Evolutionary conservation across 2,329 filamentous ascomycete species (phyloP), one percentile per base, ranked within the genome.

Genomic region (Aspergillus sp.): DNA sequence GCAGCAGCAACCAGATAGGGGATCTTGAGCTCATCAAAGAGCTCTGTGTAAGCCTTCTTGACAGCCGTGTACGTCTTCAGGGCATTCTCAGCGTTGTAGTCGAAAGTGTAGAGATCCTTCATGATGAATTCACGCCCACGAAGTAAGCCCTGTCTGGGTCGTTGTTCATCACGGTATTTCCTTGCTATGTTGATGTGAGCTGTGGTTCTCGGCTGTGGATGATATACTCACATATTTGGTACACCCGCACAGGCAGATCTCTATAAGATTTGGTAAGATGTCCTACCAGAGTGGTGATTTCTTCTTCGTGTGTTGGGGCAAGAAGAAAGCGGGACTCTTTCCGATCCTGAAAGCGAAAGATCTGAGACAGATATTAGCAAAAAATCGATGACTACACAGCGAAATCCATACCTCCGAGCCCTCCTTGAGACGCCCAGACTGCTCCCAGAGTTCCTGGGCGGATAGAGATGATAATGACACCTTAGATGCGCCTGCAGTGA

Each of bases 31-130:
- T 96, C 91, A 48, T 90, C 79, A 69, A 99, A 96, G 54, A 99
- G 85, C 17, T 83, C 83, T 12, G 81, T 82, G 73, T 99, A 99
- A 1, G 90, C 89, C 39, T 76, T 74, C 53, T 90, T 86, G 2
- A 97, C 92, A 45, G 87, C 79, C 6, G 86, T 77, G 68, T 99
- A 99, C 0, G 94, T 97, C 53, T 85, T 78, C n/a, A 93, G 80
- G 1, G 94, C 94, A n/a, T 85, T 79, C 25, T 85, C 78, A 0
- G 82, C 74, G 4, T 84, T 89, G 38, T 83, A 79, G 71, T 99
- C 95, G 71, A 99, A 99, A 0, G 93, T 97, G 74, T 99, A 99
- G 1, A 99, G 84, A 75, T 99, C 95, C 76, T 99, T 99, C 95
- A 99, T 99, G 67, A 92, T 79, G 70, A 99, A 99, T 71, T 99